phyloP scores from a whole-genome alignment of 768 basidiomycete genomes.

The Phylloporus sp. region DNA sequence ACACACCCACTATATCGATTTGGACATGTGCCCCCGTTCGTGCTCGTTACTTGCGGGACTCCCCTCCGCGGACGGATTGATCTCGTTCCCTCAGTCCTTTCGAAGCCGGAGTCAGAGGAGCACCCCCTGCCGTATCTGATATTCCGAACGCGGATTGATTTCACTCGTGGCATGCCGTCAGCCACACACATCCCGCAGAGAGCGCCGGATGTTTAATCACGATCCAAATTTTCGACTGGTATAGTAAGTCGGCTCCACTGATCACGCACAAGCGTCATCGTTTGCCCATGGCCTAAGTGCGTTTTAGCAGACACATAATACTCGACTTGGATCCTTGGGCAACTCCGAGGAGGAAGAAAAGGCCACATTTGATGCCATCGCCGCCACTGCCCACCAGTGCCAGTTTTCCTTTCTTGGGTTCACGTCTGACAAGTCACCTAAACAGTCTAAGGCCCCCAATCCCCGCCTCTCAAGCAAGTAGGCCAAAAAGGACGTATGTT shows the following conservation, averaged over 20 bases:
- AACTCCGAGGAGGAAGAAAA: not conserved
- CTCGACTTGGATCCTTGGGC: not conserved
- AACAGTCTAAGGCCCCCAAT: not conserved
- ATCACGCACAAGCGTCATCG: not conserved
- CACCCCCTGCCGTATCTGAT: slow-evolving; percentile 4
- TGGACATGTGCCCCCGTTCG: not conserved
- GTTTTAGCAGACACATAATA: not conserved
- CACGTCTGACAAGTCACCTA: not conserved
- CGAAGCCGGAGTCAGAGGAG: slow-evolving; percentile 13
- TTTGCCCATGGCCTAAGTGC: not conserved
- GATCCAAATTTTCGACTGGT: not conserved
- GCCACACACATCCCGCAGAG: not conserved
- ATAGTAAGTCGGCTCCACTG: not conserved
- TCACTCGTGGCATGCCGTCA: slow-evolving; percentile 5
- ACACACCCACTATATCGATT: slow-evolving; percentile 5
- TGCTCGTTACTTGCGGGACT: slow-evolving; percentile 4
- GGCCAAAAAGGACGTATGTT: not conserved
- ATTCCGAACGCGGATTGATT: slow-evolving; percentile 2
- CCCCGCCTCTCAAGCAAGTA: not conserved
- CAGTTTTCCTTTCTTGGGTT: not conserved
- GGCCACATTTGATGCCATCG: not conserved
- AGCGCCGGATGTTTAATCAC: not conserved
- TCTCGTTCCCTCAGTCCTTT: slow-evolving; percentile 13
- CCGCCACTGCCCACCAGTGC: not conserved
- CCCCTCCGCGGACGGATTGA: slow-evolving; percentile 26